Evolutionary conservation across 1,139 yeast species (phyloP), one percentile per base, ranked within the genome.

Genomic region (Pichia sorboxylosa): DNA sequence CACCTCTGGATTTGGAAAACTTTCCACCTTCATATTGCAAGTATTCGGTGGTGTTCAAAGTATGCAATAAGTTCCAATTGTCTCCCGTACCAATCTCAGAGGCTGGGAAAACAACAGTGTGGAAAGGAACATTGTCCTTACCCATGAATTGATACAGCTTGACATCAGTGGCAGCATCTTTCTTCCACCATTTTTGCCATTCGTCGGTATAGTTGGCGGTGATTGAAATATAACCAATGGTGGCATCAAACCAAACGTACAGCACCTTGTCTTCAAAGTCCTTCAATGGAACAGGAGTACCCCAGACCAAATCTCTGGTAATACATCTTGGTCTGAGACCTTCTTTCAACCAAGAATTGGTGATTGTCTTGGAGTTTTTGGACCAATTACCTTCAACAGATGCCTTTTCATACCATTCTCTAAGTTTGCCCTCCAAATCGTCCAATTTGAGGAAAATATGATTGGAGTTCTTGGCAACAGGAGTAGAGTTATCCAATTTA

Each of bases 211-310:
- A 92, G 57, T 80, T 81, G 21, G 97, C 96, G 26, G 99, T 92
- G 50, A 90, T 90, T 34, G 96, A 84, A 41, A 87, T 76, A 55
- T 90, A 90, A 27, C 99, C 99, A 47, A 90, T 87, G 30, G 95
- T 73, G 28, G 99, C 99, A 61, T 90, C 99, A 47, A 90, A 90
- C 99, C 99, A 90, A 39, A 90, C 99, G 52, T 90, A 90, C 51
- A 90, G 65, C 13, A 90, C 98, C 61, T 90, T 90, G 33, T 84
- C 77, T 45, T 79, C 74, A 61, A 69, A 90, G 28, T 73, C 75
- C 44, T 81, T 75, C 44, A 82, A 63, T 32, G 98, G 98, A 22
- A 90, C 97, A 4, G 97, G 96, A 8, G 95, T 85, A 54, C 99
- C 99, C 99, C 99, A 90, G 34, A 76, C 75, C 54, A 90, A 70